These are phyloP conservation scores for Artemisia argyi DNA, from an alignment of 129 eudicot genomes.

Conservation along the genomic window DNA sequence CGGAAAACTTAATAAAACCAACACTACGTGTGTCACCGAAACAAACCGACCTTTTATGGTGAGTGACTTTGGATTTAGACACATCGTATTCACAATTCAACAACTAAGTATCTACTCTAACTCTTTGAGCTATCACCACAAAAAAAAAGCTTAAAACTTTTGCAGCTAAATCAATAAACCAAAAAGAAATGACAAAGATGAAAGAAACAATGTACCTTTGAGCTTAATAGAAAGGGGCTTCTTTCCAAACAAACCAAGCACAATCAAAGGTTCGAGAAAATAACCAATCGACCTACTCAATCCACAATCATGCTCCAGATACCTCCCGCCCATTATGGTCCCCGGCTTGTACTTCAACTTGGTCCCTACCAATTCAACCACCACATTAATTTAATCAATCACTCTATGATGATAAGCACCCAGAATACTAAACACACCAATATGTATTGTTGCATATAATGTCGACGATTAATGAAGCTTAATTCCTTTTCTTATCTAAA, in stretches of 20 bases:
- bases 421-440: background rate
- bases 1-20: no score
- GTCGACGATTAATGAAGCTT: no score
- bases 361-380: conserved; percentile 55
- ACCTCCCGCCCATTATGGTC: conserved; percentile 79
- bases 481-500: no score
- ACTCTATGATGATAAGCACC: background rate
- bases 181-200: background rate
- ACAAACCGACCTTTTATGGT: no score
- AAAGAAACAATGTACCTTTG: conserved; percentile 49
- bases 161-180: background rate
- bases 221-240: conserved; percentile 78
- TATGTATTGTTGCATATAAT: background rate
- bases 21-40: no score
- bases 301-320: conserved; percentile 79
- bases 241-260: conserved; percentile 85
- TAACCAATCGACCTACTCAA: conserved; percentile 76
- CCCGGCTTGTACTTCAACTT: conserved; percentile 93
- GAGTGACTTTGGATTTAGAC: background rate
- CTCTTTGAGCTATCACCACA: background rate
- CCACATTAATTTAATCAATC: conserved; percentile 1
- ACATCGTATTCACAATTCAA: background rate
- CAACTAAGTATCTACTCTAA: background rate
- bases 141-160: background rate
- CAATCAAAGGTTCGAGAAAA: conserved; percentile 79